phyloP scores from a whole-genome alignment of 2,329 filamentous ascomycete species.

The Trichoderma sp. region DNA sequence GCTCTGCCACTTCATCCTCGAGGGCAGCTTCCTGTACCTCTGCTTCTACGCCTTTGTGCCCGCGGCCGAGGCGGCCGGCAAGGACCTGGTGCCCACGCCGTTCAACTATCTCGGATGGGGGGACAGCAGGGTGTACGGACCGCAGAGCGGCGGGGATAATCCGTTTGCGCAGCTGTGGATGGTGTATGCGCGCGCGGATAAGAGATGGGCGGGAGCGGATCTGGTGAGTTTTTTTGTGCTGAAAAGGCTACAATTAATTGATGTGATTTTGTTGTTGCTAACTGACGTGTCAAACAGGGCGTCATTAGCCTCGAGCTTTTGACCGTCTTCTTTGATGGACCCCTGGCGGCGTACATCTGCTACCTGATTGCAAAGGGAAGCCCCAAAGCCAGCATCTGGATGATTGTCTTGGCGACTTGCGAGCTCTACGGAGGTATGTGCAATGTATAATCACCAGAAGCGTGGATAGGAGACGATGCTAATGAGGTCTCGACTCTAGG shows the following conservation, averaged over 20 bases:
- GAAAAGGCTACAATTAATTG: too few species aligned
- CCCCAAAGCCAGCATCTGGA: conserved; percentile 61
- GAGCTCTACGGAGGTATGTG: conserved; percentile 66
- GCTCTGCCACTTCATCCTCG: conserved; percentile 87
- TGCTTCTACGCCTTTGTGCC: conserved; percentile 74
- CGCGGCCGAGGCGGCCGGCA: conserved; percentile 37
- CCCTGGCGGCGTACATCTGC: conserved; percentile 63
- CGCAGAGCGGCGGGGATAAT: conserved; percentile 59
- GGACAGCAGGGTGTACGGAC: conserved; percentile 56
- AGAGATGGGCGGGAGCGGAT: conserved; percentile 66
- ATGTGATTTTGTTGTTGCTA: conserved; percentile 10
- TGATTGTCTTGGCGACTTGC: conserved; percentile 66
- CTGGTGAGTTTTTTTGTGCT: conserved; percentile 46
- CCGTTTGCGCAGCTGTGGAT: conserved; percentile 67
- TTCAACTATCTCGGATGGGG: conserved; percentile 56
- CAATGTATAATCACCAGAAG: not conserved
- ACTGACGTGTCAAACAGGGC: conserved; percentile 41
- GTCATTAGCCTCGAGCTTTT: conserved; percentile 68
- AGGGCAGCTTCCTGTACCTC: conserved; percentile 90
- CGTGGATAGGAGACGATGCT: not conserved
- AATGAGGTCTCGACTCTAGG: conserved; percentile 43
- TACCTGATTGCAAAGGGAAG: conserved; percentile 62
- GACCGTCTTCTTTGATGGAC: conserved; percentile 66
- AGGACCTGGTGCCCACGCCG: conserved; percentile 51
- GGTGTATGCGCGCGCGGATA: conserved; percentile 68